A percentile compares a stretch with the other conserved stretches of the same genome.
Conservation (phyloP, 192 early-diverging fungal species). For the Coemansia sp. region DNA sequence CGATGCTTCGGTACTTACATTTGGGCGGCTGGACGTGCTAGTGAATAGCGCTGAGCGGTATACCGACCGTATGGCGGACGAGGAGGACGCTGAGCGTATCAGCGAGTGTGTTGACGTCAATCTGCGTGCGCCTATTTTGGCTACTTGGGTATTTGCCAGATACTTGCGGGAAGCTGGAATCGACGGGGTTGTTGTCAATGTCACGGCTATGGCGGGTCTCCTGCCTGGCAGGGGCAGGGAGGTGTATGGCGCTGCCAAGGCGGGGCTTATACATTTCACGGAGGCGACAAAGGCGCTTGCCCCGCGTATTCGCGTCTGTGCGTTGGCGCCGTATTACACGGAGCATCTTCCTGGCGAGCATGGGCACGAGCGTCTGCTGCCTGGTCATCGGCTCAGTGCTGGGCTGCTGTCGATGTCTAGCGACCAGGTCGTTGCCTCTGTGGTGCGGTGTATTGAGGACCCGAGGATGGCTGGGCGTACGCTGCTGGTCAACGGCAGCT, state of each 20-base stretch:
- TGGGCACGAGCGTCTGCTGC: conserved; percentile 30
- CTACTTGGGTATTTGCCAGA: conserved; percentile 37
- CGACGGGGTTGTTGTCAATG: conserved; percentile 33
- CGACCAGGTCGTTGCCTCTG: conserved; percentile 38
- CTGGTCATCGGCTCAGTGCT: conserved; percentile 32
- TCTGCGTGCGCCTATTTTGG: conserved; percentile 32
- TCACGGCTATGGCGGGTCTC: conserved; percentile 35
- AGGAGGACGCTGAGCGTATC: conserved; percentile 22
- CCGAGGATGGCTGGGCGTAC: conserved; percentile 31
- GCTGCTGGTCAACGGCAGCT: conserved; percentile 41
- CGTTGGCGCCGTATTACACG: conserved; percentile 36
- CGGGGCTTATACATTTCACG: conserved; percentile 41
- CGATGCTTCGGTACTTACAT: conserved; percentile 38
- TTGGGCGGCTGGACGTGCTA: conserved; percentile 35
- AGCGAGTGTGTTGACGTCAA: conserved; percentile 31
- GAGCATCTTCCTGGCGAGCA: background rate
- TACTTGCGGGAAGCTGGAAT: conserved; percentile 24
- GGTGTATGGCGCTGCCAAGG: conserved; percentile 36
- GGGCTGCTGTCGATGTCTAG: conserved; percentile 35
- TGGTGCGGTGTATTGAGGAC: conserved; percentile 45
- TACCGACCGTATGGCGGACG: conserved; percentile 18
- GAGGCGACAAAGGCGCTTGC: conserved; percentile 24
- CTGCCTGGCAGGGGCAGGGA: conserved; percentile 26
- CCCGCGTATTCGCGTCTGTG: conserved; percentile 27
- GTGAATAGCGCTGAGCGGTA: conserved; percentile 36